phyloP scores from a whole-genome alignment of 148 eudicot species.

The Diospyros kaki region DNA sequence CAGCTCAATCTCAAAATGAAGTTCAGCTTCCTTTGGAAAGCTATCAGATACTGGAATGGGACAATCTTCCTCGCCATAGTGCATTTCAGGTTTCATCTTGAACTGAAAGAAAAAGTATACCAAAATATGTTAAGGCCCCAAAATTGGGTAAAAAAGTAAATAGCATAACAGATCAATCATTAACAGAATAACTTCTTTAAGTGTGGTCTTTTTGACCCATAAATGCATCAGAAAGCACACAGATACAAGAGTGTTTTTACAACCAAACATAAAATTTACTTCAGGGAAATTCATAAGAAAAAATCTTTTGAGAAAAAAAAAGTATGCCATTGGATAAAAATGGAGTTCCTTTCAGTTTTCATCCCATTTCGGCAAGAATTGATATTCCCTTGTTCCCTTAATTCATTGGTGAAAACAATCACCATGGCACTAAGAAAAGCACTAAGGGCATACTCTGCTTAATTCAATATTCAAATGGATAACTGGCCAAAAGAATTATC shows the following conservation, averaged over 20 bases:
- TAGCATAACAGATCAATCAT: background rate
- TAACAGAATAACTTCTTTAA: background rate
- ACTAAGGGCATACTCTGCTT: background rate
- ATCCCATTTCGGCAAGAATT: background rate
- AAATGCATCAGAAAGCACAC: background rate
- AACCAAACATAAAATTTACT: background rate
- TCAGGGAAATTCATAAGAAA: background rate
- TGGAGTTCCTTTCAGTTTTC: background rate
- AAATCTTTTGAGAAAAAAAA: background rate
- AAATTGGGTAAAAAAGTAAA: background rate
- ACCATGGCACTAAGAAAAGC: background rate
- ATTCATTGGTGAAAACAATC: background rate
- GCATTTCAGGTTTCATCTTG: conserved; percentile 91
- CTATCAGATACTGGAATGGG: conserved; percentile 71
- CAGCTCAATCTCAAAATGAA: conserved; percentile 89
- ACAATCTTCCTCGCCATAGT: conserved; percentile 89
- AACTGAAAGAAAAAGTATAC: conserved; percentile 46
- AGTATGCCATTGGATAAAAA: background rate
- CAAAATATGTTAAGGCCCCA: conserved; percentile 4
- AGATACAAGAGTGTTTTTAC: background rate
- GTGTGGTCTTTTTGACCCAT: background rate
- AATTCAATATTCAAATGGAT: background rate
- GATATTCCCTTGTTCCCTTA: background rate
- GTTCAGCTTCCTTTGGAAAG: conserved; percentile 88
- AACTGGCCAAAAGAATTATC: background rate